A percentile compares a stretch with the other conserved stretches of the same genome.
Conservation (phyloP, 371 early-diverging fungal species). For the Vairimorpha necatrix region DNA sequence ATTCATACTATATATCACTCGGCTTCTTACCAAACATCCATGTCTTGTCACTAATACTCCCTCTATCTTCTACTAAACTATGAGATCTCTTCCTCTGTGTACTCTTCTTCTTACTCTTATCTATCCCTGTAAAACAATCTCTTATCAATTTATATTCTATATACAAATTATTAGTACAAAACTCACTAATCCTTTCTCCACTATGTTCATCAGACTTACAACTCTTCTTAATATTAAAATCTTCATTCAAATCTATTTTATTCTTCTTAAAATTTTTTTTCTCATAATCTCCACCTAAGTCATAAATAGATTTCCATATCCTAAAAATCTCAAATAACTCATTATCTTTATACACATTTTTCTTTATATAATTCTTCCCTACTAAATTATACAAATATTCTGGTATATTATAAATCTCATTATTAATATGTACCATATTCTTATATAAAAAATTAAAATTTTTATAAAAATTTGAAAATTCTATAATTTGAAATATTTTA, state of each 20-base stretch:
- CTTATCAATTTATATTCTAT: neutral
- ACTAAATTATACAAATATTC: neutral
- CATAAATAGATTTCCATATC: neutral
- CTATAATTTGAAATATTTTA: neutral
- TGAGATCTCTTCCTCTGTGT: neutral
- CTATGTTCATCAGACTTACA: neutral
- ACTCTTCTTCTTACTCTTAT: neutral
- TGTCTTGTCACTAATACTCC: neutral
- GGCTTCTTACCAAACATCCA: constrained; percentile 7
- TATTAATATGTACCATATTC: neutral
- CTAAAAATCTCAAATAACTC: neutral
- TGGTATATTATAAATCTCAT: neutral
- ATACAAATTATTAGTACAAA: neutral
- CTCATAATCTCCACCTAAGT: neutral
- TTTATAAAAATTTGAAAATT: neutral
- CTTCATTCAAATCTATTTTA: neutral
- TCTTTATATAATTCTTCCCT: neutral
- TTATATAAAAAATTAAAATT: neutral
- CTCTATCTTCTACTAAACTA: constrained; percentile 9
- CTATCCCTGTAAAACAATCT: neutral
- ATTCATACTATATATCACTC: neutral
- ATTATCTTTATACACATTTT: neutral
- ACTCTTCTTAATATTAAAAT: neutral
- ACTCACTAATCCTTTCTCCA: neutral
- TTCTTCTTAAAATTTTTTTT: neutral